Evolutionary conservation across 2,329 filamentous ascomycete genomes (phyloP).

Genomic region (Xylariaceae sp.): DNA sequence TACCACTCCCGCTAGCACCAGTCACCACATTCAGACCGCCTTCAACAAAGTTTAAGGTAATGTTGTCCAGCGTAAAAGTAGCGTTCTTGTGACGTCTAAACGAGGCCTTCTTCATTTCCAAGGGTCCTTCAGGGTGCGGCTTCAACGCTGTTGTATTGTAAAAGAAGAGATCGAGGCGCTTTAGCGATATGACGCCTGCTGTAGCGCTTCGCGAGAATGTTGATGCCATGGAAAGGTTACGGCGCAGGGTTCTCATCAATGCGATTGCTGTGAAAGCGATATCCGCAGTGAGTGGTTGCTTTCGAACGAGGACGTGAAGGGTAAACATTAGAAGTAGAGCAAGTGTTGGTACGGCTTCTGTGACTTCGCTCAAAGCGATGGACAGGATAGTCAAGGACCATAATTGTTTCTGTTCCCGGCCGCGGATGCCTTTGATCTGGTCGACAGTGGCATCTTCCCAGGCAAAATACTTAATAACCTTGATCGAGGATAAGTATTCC

Average conservation of each 20-base stretch:
- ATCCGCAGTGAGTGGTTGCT: slow-evolving; percentile 49
- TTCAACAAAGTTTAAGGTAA: slow-evolving; percentile 49
- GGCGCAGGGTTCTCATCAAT: slow-evolving; percentile 50
- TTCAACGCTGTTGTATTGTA: slow-evolving; percentile 45
- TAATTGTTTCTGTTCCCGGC: slow-evolving; percentile 49
- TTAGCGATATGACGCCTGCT: slow-evolving; percentile 44
- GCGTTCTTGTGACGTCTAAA: slow-evolving; percentile 50
- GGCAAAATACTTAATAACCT: slow-evolving; percentile 58
- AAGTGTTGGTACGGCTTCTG: slow-evolving; percentile 49
- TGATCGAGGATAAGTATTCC: slow-evolving; percentile 55
- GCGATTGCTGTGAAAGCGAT: slow-evolving; percentile 55
- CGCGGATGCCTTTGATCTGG: slow-evolving; percentile 47
- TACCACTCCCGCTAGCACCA: slow-evolving; percentile 54
- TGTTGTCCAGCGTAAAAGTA: slow-evolving; percentile 44
- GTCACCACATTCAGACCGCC: slow-evolving; percentile 52
- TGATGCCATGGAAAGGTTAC: slow-evolving; percentile 49
- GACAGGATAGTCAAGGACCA: slow-evolving; percentile 49
- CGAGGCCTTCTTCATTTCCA: slow-evolving; percentile 43
- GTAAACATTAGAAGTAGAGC: slow-evolving; percentile 52
- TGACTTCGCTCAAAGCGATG: slow-evolving; percentile 42
- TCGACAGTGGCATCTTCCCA: slow-evolving; percentile 53
- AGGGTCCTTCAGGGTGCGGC: slow-evolving; percentile 46
- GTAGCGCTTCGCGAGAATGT: slow-evolving; percentile 40
- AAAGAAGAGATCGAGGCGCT: slow-evolving; percentile 53
- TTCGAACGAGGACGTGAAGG: slow-evolving; percentile 45